These are phyloP conservation scores for Microbotryum saponariae DNA, from an alignment of 1,284 basidiomycete species.

Conservation along the genomic window DNA sequence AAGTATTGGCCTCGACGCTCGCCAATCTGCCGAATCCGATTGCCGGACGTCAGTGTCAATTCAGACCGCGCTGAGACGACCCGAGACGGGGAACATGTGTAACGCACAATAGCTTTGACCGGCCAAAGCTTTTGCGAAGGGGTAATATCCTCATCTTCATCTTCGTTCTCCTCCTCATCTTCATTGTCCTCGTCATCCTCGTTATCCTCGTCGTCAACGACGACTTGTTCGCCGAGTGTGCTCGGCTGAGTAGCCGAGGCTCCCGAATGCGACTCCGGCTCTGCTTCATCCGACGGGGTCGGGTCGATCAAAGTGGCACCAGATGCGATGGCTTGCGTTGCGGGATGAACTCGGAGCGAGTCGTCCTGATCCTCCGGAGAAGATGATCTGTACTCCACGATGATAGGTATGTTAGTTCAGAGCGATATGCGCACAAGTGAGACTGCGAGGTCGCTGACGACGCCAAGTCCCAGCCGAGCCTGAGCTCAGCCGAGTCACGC, in stretches of 20 bases:
- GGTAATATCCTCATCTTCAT: not conserved
- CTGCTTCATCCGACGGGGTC: no score
- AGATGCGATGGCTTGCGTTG: conserved; percentile 5
- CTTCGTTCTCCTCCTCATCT: not conserved
- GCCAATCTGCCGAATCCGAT: conserved; percentile 8
- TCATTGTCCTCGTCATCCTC: not conserved
- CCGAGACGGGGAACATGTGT: not conserved
- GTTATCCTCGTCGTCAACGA: not conserved
- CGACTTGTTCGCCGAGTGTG: no score
- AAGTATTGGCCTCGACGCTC: conserved; percentile 8
- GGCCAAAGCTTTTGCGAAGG: conserved; percentile 19
- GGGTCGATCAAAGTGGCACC: no score
- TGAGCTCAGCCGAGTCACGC: no score
- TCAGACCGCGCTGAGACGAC: no score
- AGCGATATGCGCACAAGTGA: no score
- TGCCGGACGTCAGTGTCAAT: not conserved
- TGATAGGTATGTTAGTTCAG: no score
- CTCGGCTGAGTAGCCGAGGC: no score
- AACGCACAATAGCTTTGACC: conserved; percentile 16
- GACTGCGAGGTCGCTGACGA: no score
- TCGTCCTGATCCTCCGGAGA: conserved; percentile 5
- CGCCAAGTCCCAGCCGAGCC: no score
- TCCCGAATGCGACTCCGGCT: no score
- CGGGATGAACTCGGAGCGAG: conserved; percentile 17
- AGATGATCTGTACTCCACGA: no score